Base-by-base conservation (phyloP, 768 basidiomycete species). In the Termitomyces sp. region DNA sequence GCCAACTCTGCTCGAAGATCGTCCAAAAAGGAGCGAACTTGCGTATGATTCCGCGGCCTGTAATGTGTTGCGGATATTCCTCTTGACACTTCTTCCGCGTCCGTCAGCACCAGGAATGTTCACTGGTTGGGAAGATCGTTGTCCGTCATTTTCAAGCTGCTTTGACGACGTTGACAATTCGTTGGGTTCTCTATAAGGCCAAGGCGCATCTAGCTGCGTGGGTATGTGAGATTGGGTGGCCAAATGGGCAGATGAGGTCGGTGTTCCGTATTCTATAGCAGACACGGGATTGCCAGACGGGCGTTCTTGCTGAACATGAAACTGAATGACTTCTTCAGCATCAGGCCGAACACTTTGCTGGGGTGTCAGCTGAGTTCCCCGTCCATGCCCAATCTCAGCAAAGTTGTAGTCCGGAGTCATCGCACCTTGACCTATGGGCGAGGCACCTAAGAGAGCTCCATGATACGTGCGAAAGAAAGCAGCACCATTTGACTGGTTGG, bases 361-460 rank as follows among this genome's bases (percentile, higher is more conserved):
- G 46, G 53, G 34, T 32, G 60, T 50, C 36, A 69, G 59, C 17
- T 65, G 60, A 47, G 65, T 61, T 31, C 87, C 88, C 34, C 87
- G 80, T 4, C 88, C 88, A 68, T 90, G 89, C 3, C 88, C 89
- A 61, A 90, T 87, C 69, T 92, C 91, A 5, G 89, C 88, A 63
- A 81, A 90, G 65, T 87, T 81, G 55, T 89, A 79, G 66, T 91
- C 90, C 29, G 88, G 89, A 15, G 88, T 91, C 69, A 86, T 72
- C 17, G 83, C 81, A 47, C 87, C 86, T 62, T 80, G 55, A 0
- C 11, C 76, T 56, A 77, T 71, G 45, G 79, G 74, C 0, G 78
- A 73, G n/a, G 75, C 67, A 15, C 68, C 61, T 6, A 65, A 60
- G 3, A 70, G 51, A 37, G 66, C 69, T 10, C 82, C 81, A 45